Evolutionary conservation across 495 filamentous ascomycete species (phyloP).

Genomic region (Tuber microsphaerosporum): DNA sequence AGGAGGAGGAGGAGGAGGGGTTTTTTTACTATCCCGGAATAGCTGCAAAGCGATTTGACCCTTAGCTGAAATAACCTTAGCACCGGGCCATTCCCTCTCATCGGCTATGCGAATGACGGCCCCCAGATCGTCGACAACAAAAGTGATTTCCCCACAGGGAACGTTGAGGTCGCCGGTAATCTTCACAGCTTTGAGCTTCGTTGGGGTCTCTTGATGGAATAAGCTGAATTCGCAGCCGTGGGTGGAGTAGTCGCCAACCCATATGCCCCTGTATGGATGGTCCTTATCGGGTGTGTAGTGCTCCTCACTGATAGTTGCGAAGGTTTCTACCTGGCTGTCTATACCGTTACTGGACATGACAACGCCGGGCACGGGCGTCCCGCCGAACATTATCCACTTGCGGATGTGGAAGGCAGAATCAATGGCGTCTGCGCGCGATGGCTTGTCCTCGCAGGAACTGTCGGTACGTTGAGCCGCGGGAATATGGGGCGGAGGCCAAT

Average conservation of each 20-base stretch:
- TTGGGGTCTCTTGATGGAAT: conserved; percentile 57
- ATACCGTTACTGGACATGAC: conserved; percentile 44
- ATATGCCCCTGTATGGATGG: conserved; percentile 80
- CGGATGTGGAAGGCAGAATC: conserved; percentile 66
- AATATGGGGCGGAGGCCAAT: conserved; percentile 72
- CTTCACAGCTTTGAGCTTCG: conserved; percentile 68
- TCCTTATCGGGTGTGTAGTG: conserved; percentile 69
- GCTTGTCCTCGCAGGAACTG: conserved; percentile 44
- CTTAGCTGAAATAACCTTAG: conserved; percentile 63
- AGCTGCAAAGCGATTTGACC: conserved; percentile 69
- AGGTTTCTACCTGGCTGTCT: conserved; percentile 65
- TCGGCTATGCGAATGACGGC: conserved; percentile 53
- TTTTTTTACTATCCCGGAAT: conserved; percentile 59
- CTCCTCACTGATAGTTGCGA: conserved; percentile 61
- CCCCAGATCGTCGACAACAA: conserved; percentile 69
- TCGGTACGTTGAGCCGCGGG: conserved; percentile 55
- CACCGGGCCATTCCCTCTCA: conserved; percentile 63
- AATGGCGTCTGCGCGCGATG: conserved; percentile 45
- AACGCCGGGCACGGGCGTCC: conserved; percentile 5
- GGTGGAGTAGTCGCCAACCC: conserved; percentile 80
- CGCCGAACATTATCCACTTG: conserved; percentile 59
- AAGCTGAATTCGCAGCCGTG: conserved; percentile 87
- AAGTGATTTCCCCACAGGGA: conserved; percentile 75
- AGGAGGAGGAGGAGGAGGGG: conserved; percentile 10
- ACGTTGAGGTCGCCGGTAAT: conserved; percentile 85